Conservation (phyloP, 208 protist species). For the Leishmania major region DNA sequence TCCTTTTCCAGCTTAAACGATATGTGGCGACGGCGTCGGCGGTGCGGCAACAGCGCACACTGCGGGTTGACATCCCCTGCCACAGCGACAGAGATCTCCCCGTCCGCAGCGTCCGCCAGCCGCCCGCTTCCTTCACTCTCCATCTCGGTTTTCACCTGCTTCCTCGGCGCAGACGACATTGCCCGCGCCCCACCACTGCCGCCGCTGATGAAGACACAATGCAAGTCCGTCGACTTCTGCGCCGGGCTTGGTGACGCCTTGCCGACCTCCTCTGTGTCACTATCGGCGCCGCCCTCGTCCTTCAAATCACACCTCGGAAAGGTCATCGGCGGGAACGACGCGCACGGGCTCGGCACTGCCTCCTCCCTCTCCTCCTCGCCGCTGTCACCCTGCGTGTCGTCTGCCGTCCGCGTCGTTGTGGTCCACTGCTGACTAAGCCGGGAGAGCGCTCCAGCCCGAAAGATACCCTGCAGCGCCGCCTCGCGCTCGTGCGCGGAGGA, state of each 20-base stretch:
- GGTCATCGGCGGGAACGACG: background rate
- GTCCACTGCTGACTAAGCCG: constrained; percentile 23
- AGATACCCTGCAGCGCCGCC: constrained; percentile 38
- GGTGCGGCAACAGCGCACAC: background rate
- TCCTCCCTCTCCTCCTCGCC: background rate
- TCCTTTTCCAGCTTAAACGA: constrained; percentile 29
- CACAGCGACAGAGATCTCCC: background rate
- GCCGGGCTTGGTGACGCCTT: background rate
- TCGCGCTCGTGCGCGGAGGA: constrained; percentile 47
- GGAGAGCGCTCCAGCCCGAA: constrained; percentile 19
- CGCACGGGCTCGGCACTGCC: background rate
- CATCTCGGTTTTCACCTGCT: background rate
- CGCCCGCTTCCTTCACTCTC: background rate
- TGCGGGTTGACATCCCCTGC: background rate
- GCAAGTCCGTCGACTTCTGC: background rate
- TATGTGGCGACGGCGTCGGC: constrained; percentile 17
- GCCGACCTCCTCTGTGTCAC: no score
- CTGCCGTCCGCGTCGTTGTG: background rate
- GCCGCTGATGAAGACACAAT: background rate
- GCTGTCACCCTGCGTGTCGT: background rate
- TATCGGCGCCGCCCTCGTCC: background rate
- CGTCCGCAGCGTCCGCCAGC: background rate
- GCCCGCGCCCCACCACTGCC: background rate
- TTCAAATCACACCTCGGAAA: no score
- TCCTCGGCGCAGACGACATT: background rate